Evolutionary conservation across 305 asterid genomes (phyloP).

Genomic region (Lippia alba): DNA sequence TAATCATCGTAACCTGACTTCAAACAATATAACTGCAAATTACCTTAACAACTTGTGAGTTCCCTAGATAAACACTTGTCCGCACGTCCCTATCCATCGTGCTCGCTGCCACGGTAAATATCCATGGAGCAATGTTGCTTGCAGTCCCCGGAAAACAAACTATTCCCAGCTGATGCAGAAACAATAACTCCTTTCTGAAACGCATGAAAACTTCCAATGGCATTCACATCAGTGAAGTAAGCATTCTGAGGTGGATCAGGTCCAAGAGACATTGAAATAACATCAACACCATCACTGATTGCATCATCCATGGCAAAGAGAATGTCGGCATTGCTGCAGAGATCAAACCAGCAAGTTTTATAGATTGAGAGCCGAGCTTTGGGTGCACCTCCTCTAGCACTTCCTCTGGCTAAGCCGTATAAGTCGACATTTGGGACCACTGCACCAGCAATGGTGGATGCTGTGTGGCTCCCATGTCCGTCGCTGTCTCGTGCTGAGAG

Average conservation of each 20-base stretch:
- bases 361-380: constrained; percentile 59
- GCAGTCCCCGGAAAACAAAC: constrained; percentile 44
- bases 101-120: constrained; percentile 65
- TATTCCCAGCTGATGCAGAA: constrained; percentile 62
- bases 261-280: constrained; percentile 57
- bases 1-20: not conserved
- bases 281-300: constrained; percentile 53
- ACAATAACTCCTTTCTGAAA: constrained; percentile 33
- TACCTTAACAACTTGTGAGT: constrained; percentile 51
- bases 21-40: not conserved
- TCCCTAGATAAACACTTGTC: constrained; percentile 49
- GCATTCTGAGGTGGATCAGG: constrained; percentile 39
- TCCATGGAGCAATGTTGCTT: constrained; percentile 59
- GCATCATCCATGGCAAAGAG: constrained; percentile 67
- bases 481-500: constrained; percentile 56
- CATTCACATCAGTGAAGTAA: constrained; percentile 41
- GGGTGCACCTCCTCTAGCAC: constrained; percentile 67
- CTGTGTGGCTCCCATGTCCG: constrained; percentile 68
- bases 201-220: not conserved
- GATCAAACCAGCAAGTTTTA: constrained; percentile 62
- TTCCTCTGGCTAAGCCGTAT: constrained; percentile 55
- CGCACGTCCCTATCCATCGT: constrained; percentile 56
- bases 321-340: constrained; percentile 51
- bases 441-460: constrained; percentile 62
- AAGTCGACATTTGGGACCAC: constrained; percentile 43